These are phyloP conservation scores for Persicaria maculosa DNA, from an alignment of 148 eudicot genomes.

Conservation along the genomic window DNA sequence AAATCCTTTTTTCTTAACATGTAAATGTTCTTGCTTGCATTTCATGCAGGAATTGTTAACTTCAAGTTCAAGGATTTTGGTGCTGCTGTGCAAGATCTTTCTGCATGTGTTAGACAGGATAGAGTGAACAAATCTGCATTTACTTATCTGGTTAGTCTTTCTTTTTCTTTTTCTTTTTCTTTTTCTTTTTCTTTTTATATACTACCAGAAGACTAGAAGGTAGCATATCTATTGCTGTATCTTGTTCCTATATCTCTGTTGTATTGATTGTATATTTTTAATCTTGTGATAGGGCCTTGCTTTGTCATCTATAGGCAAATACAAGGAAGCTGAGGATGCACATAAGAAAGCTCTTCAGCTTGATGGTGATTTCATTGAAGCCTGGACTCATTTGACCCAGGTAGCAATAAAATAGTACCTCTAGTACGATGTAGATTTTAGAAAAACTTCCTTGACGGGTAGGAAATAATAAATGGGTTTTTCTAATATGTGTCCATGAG, in stretches of 20 bases:
- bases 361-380: slow-evolving; percentile 76
- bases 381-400: slow-evolving; percentile 88
- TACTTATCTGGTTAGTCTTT: slow-evolving; percentile 70
- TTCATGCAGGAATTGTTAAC: slow-evolving; percentile 72
- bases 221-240: background rate
- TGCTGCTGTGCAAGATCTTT: slow-evolving; percentile 81
- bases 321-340: slow-evolving; percentile 77
- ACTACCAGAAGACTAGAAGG: background rate
- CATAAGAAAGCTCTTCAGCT: slow-evolving; percentile 71
- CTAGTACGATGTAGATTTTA: background rate
- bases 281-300: slow-evolving; percentile 61
- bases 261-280: slow-evolving; percentile 3
- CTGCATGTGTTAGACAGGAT: slow-evolving; percentile 72
- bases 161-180: no score
- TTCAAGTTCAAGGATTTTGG: slow-evolving; percentile 87
- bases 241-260: background rate
- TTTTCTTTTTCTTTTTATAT: background rate
- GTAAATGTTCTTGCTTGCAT: background rate
- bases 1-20: background rate
- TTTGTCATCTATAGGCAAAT: slow-evolving; percentile 77
- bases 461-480: no score
- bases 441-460: no score
- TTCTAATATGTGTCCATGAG: no score
- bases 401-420: slow-evolving; percentile 24
- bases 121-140: slow-evolving; percentile 76